Percentiles rank a stretch among this genome's conserved stretches.
These are phyloP conservation scores for Hebeloma cylindrosporum DNA, from an alignment of 768 basidiomycete genomes.

Conservation along the genomic window DNA sequence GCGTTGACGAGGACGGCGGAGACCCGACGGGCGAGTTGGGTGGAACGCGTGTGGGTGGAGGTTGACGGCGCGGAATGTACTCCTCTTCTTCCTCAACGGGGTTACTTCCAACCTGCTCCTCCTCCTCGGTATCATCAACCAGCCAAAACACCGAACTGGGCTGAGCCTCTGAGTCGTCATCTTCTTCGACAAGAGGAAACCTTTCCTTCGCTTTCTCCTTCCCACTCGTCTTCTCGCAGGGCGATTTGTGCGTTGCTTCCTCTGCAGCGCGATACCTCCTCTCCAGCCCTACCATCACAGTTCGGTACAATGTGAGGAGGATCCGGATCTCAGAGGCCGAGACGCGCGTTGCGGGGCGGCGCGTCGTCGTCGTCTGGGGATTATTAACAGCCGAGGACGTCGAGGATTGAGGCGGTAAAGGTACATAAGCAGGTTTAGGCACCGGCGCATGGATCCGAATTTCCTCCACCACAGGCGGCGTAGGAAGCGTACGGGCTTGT, in stretches of 20 bases:
- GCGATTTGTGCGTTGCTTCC: background rate
- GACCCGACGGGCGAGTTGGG: too few relatives aligned
- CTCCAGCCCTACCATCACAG: slow-evolving; percentile 24
- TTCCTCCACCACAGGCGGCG: background rate
- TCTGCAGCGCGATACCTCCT: slow-evolving; percentile 14
- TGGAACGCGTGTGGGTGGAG: too few relatives aligned
- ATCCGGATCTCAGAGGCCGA: slow-evolving; percentile 22
- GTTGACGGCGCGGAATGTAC: too few relatives aligned
- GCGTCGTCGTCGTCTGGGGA: background rate
- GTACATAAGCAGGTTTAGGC: background rate
- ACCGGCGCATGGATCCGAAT: background rate
- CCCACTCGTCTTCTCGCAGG: background rate
- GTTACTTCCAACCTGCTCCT: too few relatives aligned
- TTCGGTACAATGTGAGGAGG: slow-evolving; percentile 23
- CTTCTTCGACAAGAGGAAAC: slow-evolving; percentile 26
- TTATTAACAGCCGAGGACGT: too few relatives aligned
- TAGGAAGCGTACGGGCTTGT: background rate
- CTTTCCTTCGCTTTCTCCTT: slow-evolving; percentile 1
- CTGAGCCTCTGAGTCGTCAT: slow-evolving; percentile 12
- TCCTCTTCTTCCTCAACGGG: too few relatives aligned
- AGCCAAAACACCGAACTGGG: background rate
- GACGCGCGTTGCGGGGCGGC: slow-evolving; percentile 14
- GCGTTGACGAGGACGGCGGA: too few relatives aligned
- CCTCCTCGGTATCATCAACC: background rate
- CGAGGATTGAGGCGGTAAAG: slow-evolving; percentile 4